Base-by-base conservation (phyloP, 2,329 filamentous ascomycete species). In the Fusarium azukiicola region DNA sequence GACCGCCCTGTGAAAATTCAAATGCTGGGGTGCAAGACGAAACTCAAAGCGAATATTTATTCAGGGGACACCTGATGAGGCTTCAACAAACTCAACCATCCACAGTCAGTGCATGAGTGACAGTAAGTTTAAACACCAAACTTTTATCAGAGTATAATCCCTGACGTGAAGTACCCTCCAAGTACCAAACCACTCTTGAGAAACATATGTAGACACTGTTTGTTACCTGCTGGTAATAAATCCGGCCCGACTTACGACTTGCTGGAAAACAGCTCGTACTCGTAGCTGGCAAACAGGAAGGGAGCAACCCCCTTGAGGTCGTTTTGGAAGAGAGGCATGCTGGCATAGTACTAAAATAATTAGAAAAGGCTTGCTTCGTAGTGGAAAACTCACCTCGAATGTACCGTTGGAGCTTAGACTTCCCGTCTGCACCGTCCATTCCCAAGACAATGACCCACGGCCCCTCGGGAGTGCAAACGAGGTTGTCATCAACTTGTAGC, bases 401-500 rank as follows among this genome's bases (percentile, higher is more conserved):
- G 74, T 77, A 27, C 74, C 74, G 38, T 77, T 77, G 14, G 74
- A 77, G 40, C 74, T 74, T 42, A 74, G 32, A 40, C 74, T 77
- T 11, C 74, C 74, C 10, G 74, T 77, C 32, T 76, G 74, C 21
- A 74, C 74, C 6, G 74, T 72, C 74, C 74, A 77, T 67, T 77
- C 72, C 68, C 61, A 73, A 85, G 9, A 80, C 75, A 63, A 92
- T 77, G 5, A 88, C 89, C 90, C 90, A 77, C 91, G 89, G 23
- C 86, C 49, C 88, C 87, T 32, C 87, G 75, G 5, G 71, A 85
- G 86, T 8, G 92, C 89, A 74, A 91, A 91, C 10, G 87, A 77
- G 7, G 52, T 47, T 17, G 72, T 75, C 76, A 79, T 79, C 19
- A 79, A 50, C 42, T 74, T 46, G 19, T 79, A 79, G 4, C 76